phyloP scores from a whole-genome alignment of 805 yeast genomes.

The Ogataea nonfermentans region DNA sequence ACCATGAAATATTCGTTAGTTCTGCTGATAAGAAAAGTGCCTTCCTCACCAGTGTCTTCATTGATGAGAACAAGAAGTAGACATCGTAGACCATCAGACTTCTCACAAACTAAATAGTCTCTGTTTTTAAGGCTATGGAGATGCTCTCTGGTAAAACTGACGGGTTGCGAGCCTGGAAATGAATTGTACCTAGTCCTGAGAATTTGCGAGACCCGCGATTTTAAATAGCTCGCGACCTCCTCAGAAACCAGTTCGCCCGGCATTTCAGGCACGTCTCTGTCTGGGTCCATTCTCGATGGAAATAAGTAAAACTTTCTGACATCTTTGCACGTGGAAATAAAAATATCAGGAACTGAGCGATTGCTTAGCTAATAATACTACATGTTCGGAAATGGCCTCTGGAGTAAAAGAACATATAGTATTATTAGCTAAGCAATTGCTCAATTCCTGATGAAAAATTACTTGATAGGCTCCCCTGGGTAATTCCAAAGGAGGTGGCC shows the following conservation, averaged over 20 bases:
- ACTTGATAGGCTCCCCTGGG: too few relatives aligned
- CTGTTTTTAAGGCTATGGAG: slow-evolving; percentile 60
- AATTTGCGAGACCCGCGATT: slow-evolving; percentile 63
- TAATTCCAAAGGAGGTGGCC: too few relatives aligned
- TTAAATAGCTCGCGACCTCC: slow-evolving; percentile 64
- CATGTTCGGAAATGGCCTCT: too few relatives aligned
- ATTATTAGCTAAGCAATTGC: too few relatives aligned
- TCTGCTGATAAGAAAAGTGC: slow-evolving; percentile 84
- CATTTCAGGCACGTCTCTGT: slow-evolving; percentile 69
- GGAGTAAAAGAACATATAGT: too few relatives aligned
- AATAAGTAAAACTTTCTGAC: slow-evolving; percentile 2
- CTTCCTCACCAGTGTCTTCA: slow-evolving; percentile 75
- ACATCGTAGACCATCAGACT: slow-evolving; percentile 90
- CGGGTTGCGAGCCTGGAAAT: slow-evolving; percentile 96
- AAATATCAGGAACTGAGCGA: too few relatives aligned
- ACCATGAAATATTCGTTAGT: slow-evolving; percentile 83
- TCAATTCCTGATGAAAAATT: too few relatives aligned
- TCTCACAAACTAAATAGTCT: slow-evolving; percentile 94
- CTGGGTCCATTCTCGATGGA: slow-evolving; percentile 18
- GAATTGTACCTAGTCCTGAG: slow-evolving; percentile 51
- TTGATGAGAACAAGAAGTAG: slow-evolving; percentile 62
- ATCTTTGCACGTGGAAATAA: slow-evolving; percentile 1
- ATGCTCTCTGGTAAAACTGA: slow-evolving; percentile 79
- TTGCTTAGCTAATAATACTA: too few relatives aligned
- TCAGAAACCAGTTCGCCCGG: slow-evolving; percentile 83